Evolutionary conservation across 2,329 filamentous ascomycete genomes (phyloP).

Genomic region (Aspergillus glaucus): DNA sequence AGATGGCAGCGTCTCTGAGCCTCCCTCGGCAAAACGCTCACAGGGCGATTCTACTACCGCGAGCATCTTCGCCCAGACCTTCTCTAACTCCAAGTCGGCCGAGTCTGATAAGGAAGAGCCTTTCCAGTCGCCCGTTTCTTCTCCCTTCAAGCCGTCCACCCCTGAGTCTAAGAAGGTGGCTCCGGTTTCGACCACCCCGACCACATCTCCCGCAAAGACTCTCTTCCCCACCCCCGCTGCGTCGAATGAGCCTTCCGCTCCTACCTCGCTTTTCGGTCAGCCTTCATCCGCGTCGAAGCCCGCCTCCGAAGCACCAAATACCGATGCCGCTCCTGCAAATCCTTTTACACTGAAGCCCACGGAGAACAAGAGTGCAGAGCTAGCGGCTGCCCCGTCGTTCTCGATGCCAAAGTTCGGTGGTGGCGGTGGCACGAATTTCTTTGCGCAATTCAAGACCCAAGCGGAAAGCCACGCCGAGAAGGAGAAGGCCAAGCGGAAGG

Average conservation of each 20-base stretch:
- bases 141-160: slow-evolving; percentile 13
- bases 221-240: slow-evolving; percentile 9
- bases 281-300: slow-evolving; percentile 8
- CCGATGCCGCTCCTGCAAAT: slow-evolving; percentile 9
- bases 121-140: slow-evolving; percentile 1
- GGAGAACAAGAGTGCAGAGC: slow-evolving; percentile 2
- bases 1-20: slow-evolving; percentile 5
- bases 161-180: slow-evolving; percentile 11
- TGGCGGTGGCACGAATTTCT: slow-evolving; percentile 29
- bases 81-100: slow-evolving; percentile 17
- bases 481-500: slow-evolving; percentile 44
- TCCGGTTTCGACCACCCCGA: slow-evolving; percentile 16
- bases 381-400: slow-evolving; percentile 10
- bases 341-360: slow-evolving; percentile 18
- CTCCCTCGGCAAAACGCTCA: slow-evolving; percentile 14
- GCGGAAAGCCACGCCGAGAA: slow-evolving; percentile 37
- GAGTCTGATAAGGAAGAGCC: slow-evolving; percentile 8
- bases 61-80: slow-evolving; percentile 25
- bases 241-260: slow-evolving; percentile 5
- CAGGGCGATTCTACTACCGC: slow-evolving; percentile 22
- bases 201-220: slow-evolving; percentile 16
- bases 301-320: slow-evolving; percentile 3
- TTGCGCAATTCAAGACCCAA: slow-evolving; percentile 36
- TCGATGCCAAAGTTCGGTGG: slow-evolving; percentile 29
- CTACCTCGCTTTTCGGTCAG: slow-evolving; percentile 5